Evolutionary conservation across 768 basidiomycete genomes (phyloP), one percentile per base, ranked within the genome.

Genomic region (Mycena kentingensis): DNA sequence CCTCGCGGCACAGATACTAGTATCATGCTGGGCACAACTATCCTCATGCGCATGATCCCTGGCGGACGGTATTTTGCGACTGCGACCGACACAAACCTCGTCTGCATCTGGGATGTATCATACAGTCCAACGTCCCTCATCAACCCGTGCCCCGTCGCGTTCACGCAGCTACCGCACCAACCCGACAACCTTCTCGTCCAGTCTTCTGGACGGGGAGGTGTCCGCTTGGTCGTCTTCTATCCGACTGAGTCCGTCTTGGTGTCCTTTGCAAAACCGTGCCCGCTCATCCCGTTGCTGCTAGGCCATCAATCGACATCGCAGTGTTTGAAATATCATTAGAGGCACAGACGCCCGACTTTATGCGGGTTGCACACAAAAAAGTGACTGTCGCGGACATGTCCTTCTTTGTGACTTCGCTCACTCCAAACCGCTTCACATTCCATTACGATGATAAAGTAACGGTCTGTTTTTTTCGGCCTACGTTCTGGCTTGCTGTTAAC

Each of bases 51-150:
- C 39, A 55, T 70, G 25, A 54, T 70, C 26, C 65, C 69, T 8
- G 69, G 69, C 16, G 69, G 69, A 7, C 67, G 69, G 2, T 70
- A 61, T 52, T 63, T 69, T n/a, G 34, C 68, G 19, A 66, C 63
- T 1, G 49, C 59, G 7, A 46, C 58, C 8, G 36, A 37, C 24
- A 39, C 51, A 4, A 52, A 49, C 45, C 38, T 64, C 5, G 29
- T 65, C 10, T 51, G 57, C 22, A 36, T 70, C 16, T 69, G 66
- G 67, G 69, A 70, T 55, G 55, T 69, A 19, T 67, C 65, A 4
- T 61, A 52, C 25, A 41, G 52, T 12, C 51, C 60, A 12, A 52
- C 46, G 7, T 35, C 55, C 15, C 18, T 60, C 11, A 46, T 62
- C 28, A 56, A 56, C 27, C 54, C 55, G 24, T 44, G 39, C 21